phyloP scores from a whole-genome alignment of 1,284 basidiomycete species.

The Cutaneotrichosporon sp. region DNA sequence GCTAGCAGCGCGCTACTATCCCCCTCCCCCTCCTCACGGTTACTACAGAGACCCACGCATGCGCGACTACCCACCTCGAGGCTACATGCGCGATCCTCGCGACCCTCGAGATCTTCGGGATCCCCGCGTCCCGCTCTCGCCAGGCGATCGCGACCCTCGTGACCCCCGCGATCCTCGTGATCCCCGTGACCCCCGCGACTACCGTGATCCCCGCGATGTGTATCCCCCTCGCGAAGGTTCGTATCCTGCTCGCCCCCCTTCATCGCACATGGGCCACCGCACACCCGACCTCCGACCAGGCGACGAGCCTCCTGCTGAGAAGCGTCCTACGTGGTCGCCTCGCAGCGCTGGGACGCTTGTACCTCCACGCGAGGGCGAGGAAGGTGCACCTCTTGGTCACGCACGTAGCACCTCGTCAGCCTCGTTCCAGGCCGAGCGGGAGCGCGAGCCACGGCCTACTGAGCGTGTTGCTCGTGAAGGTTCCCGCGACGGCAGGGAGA shows the following conservation, averaged over 20 bases:
- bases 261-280: conserved; percentile 16
- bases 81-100: conserved; percentile 5
- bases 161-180: conserved; percentile 8
- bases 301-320: neutral
- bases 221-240: conserved; percentile 3
- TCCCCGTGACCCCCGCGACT: conserved; percentile 2
- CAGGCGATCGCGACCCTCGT: conserved; percentile 1
- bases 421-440: neutral
- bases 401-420: conserved; percentile 2
- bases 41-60: conserved; percentile 15
- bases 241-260: conserved; percentile 3
- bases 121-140: conserved; percentile 2
- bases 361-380: neutral
- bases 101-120: conserved; percentile 5
- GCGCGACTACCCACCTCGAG: too few relatives aligned
- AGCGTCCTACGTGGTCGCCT: conserved; percentile 19
- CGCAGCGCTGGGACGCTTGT: neutral
- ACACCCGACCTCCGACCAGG: conserved; percentile 9
- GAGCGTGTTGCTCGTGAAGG: neutral
- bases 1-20: conserved; percentile 3
- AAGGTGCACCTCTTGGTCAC: neutral
- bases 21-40: conserved; percentile 1
- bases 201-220: neutral
- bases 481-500: neutral
- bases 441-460: conserved; percentile 1